Evolutionary conservation across 768 basidiomycete genomes (phyloP).

Genomic region (Tephrocybe sp.): DNA sequence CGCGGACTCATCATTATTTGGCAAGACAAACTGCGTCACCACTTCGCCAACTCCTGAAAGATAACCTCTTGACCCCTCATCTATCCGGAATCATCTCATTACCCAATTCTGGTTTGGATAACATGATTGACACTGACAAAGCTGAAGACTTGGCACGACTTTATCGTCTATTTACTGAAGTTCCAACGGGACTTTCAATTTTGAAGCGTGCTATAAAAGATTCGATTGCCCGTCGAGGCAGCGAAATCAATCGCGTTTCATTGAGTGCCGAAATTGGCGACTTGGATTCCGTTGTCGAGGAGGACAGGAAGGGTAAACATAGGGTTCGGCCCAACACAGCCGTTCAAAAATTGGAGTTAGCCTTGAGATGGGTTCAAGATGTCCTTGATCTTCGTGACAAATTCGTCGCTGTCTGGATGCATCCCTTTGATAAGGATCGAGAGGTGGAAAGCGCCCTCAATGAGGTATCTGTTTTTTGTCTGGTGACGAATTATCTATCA

Average conservation of each 20-base stretch:
- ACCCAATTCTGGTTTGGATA: slow-evolving; percentile 81
- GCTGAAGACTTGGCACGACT: slow-evolving; percentile 75
- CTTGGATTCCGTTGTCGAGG: slow-evolving; percentile 35
- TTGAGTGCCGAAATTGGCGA: slow-evolving; percentile 37
- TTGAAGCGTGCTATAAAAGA: slow-evolving; percentile 70
- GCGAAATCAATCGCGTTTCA: slow-evolving; percentile 74
- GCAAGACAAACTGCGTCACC: slow-evolving; percentile 69
- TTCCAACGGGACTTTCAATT: slow-evolving; percentile 63
- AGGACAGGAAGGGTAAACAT: slow-evolving; percentile 45
- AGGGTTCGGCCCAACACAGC: slow-evolving; percentile 46
- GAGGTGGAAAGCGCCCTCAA: slow-evolving; percentile 81
- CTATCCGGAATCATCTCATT: slow-evolving; percentile 73
- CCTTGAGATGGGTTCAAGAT: slow-evolving; percentile 92
- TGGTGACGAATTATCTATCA: not conserved
- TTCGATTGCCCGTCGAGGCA: slow-evolving; percentile 73
- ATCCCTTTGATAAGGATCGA: slow-evolving; percentile 71
- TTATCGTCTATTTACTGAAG: slow-evolving; percentile 71
- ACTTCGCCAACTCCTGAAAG: slow-evolving; percentile 74
- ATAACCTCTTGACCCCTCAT: slow-evolving; percentile 76
- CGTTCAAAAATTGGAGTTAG: slow-evolving; percentile 54
- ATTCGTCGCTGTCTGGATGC: slow-evolving; percentile 75
- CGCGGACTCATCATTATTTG: slow-evolving; percentile 84
- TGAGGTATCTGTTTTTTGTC: slow-evolving; percentile 54
- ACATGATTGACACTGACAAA: slow-evolving; percentile 83
- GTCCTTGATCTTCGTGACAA: slow-evolving; percentile 91